These are phyloP conservation scores for Lizonia empirigonia DNA, from an alignment of 2,329 filamentous ascomycete species.

Conservation along the genomic window DNA sequence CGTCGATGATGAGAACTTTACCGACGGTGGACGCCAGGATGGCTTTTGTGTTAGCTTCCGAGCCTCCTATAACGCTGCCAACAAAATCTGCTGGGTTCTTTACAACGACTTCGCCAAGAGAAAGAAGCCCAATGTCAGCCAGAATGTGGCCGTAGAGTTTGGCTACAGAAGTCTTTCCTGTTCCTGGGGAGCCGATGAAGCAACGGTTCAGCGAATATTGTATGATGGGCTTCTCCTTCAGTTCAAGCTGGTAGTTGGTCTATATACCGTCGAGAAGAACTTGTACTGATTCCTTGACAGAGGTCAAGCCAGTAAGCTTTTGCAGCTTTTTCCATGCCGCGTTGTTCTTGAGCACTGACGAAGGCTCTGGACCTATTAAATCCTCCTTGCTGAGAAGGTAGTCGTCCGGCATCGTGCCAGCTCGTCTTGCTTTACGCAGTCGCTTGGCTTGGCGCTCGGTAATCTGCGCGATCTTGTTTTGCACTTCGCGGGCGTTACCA, in stretches of 20 bases:
- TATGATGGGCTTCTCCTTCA: slow-evolving; percentile 64
- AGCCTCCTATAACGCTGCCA: slow-evolving; percentile 66
- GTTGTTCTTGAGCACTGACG: slow-evolving; percentile 57
- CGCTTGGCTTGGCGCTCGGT: slow-evolving; percentile 64
- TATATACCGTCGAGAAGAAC: slow-evolving; percentile 65
- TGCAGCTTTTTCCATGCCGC: slow-evolving; percentile 64
- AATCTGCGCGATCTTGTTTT: slow-evolving; percentile 65
- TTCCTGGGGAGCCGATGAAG: slow-evolving; percentile 74
- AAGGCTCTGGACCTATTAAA: slow-evolving; percentile 72
- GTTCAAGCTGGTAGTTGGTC: slow-evolving; percentile 69
- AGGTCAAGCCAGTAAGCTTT: slow-evolving; percentile 61
- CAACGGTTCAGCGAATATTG: slow-evolving; percentile 70
- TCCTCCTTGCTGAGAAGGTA: slow-evolving; percentile 68
- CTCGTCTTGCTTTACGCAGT: slow-evolving; percentile 55
- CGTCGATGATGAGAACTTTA: slow-evolving; percentile 80
- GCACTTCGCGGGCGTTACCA: slow-evolving; percentile 72
- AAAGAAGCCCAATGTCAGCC: slow-evolving; percentile 69
- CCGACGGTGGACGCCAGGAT: slow-evolving; percentile 70
- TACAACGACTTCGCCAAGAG: slow-evolving; percentile 71
- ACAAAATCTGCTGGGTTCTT: slow-evolving; percentile 79
- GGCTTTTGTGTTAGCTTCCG: slow-evolving; percentile 72
- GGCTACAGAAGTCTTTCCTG: slow-evolving; percentile 76
- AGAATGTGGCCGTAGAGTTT: slow-evolving; percentile 74
- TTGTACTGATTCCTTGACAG: slow-evolving; percentile 67
- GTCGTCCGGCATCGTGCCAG: slow-evolving; percentile 58